These are phyloP conservation scores for Boeremia exigua DNA, from an alignment of 2,329 filamentous ascomycete genomes.

Conservation along the genomic window DNA sequence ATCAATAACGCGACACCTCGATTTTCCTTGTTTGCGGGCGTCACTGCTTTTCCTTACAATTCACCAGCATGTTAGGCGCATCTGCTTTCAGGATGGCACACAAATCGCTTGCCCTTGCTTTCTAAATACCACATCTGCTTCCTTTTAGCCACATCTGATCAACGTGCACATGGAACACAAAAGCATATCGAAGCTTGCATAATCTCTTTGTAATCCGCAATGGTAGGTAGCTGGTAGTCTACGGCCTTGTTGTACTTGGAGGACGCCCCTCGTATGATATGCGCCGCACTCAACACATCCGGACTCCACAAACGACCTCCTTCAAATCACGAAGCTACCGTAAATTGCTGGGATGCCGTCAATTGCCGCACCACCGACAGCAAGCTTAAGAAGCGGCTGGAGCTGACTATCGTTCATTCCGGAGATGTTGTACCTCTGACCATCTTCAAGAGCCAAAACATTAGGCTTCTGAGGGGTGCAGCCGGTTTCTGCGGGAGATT, in stretches of 20 bases:
- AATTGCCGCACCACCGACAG: too few relatives aligned
- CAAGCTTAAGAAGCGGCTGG: too few relatives aligned
- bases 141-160: not conserved
- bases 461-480: too few relatives aligned
- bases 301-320: too few relatives aligned
- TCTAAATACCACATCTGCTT: not conserved
- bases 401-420: too few relatives aligned
- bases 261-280: not conserved
- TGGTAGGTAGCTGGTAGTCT: not conserved
- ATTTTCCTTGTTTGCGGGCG: not conserved
- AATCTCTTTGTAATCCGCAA: not conserved
- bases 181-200: not conserved
- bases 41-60: not conserved
- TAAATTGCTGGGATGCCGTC: too few relatives aligned
- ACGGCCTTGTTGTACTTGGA: not conserved
- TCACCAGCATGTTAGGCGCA: constrained; percentile 10
- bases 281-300: too few relatives aligned
- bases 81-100: not conserved
- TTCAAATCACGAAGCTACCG: too few relatives aligned
- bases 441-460: too few relatives aligned
- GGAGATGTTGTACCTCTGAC: too few relatives aligned
- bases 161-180: not conserved
- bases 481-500: too few relatives aligned
- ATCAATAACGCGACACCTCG: not conserved
- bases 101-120: not conserved